Evolutionary conservation across 331 rosid species (phyloP).

Genomic region (Malus hybrid): DNA sequence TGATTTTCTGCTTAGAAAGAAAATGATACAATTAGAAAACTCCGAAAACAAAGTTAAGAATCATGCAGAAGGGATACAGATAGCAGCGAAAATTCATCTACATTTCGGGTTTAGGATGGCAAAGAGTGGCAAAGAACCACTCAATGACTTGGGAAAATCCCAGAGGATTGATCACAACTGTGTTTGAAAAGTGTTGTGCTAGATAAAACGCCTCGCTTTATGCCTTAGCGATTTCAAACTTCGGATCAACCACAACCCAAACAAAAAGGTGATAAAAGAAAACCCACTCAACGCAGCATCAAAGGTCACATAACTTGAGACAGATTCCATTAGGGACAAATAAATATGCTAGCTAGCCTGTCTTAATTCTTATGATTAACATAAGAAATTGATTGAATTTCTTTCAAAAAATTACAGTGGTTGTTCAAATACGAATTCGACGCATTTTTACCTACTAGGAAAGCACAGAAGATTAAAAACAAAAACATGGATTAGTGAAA

Average conservation of each 20-base stretch:
- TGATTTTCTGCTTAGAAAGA: background rate
- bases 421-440: background rate
- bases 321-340: background rate
- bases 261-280: background rate
- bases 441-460: background rate
- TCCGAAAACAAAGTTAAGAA: slow-evolving; percentile 14
- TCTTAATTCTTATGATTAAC: background rate
- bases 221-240: too few relatives aligned
- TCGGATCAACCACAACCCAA: background rate
- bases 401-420: background rate
- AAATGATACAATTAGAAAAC: background rate
- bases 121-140: background rate
- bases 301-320: background rate
- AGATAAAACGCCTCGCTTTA: background rate
- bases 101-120: background rate
- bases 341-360: background rate
- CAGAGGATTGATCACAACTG: background rate
- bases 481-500: background rate
- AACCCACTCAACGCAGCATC: background rate
- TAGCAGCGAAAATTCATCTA: background rate
- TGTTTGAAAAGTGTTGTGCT: background rate
- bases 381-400: background rate
- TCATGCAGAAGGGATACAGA: background rate
- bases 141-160: background rate
- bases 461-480: background rate